Conservation (phyloP, 306 rosid genomes). For the Alnus rubra region DNA sequence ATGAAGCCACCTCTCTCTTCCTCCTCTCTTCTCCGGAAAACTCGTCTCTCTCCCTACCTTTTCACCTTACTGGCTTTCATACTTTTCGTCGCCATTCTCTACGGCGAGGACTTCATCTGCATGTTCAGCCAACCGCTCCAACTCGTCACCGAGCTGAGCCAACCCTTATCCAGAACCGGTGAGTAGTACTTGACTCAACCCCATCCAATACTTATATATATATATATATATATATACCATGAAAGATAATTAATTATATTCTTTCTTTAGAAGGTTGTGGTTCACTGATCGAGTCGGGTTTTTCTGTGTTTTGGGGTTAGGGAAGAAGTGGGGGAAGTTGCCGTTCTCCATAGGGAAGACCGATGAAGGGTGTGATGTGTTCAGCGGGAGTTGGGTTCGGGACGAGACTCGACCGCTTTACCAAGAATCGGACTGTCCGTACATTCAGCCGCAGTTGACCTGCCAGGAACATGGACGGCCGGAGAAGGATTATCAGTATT, state of each 20-base stretch:
- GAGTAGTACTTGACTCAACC: constrained; percentile 33
- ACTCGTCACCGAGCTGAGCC: constrained; percentile 35
- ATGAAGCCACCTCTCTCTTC: constrained; percentile 67
- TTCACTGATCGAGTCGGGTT: constrained; percentile 17
- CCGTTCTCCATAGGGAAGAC: constrained; percentile 60
- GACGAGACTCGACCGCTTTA: constrained; percentile 77
- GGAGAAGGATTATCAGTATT: constrained; percentile 61
- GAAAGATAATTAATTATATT: no score
- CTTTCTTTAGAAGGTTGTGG: no score
- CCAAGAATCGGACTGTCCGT: constrained; percentile 92
- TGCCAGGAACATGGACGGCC: constrained; percentile 90
- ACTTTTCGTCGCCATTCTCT: constrained; percentile 69
- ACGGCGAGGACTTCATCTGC: constrained; percentile 69
- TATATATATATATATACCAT: no score
- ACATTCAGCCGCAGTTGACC: constrained; percentile 92
- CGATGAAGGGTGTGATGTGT: constrained; percentile 69
- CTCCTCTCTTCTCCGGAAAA: constrained; percentile 48
- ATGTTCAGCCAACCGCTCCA: constrained; percentile 60
- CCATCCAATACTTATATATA: background rate
- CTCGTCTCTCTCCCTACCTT: constrained; percentile 74
- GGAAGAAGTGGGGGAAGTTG: constrained; percentile 47
- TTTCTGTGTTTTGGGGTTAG: constrained; percentile 29
- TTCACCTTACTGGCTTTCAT: constrained; percentile 69
- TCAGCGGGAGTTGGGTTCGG: constrained; percentile 78
- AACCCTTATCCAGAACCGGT: constrained; percentile 43